phyloP scores from a whole-genome alignment of 768 basidiomycete genomes.

The Suillus decipiens region DNA sequence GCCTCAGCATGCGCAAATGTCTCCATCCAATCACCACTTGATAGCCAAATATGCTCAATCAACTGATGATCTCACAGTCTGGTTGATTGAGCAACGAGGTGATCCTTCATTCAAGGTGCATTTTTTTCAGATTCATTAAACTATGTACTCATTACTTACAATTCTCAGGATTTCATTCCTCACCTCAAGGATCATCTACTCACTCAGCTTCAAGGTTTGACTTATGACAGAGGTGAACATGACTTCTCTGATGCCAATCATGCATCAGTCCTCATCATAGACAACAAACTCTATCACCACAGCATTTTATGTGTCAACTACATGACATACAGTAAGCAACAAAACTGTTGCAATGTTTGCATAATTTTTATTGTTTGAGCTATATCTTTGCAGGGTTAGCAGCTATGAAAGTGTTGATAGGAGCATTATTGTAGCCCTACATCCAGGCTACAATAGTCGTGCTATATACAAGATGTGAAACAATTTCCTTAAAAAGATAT shows the following conservation, averaged over 20 bases:
- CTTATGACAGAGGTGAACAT: slow-evolving; percentile 16
- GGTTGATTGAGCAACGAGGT: not conserved
- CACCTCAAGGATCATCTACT: slow-evolving; percentile 17
- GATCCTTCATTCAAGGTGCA: slow-evolving; percentile 29
- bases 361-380: no score
- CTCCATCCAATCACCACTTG: slow-evolving; percentile 17
- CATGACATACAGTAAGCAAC: no score
- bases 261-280: slow-evolving; percentile 21
- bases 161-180: slow-evolving; percentile 32
- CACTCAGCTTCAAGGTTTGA: slow-evolving; percentile 1
- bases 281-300: slow-evolving; percentile 36
- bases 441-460: no score
- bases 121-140: not conserved
- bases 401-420: no score
- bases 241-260: slow-evolving; percentile 26
- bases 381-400: no score
- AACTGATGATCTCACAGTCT: slow-evolving; percentile 19
- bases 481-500: no score
- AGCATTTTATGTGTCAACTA: slow-evolving; percentile 33
- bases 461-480: no score
- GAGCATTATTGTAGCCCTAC: no score
- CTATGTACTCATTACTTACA: not conserved
- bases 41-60: slow-evolving; percentile 19
- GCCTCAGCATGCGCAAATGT: not conserved
- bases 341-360: no score